Evolutionary conservation across 2,329 filamentous ascomycete genomes (phyloP).

Genomic region (Emergomyces orientalis): DNA sequence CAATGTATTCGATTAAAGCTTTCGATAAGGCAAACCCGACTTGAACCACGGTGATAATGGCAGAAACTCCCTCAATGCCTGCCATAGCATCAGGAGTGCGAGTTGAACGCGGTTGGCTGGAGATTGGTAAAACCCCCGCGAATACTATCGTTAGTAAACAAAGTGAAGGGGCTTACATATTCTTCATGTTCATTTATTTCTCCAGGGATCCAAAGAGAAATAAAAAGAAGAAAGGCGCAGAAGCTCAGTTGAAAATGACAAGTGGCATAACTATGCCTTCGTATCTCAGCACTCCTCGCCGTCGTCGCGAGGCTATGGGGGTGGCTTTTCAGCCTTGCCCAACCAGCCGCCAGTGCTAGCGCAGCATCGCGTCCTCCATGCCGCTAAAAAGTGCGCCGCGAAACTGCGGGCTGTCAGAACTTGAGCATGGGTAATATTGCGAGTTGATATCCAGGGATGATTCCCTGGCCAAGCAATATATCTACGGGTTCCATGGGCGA

Average conservation of each 20-base stretch:
- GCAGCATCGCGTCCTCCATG: neutral
- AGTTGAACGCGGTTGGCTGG: neutral
- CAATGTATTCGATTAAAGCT: constrained; percentile 14
- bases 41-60: constrained; percentile 13
- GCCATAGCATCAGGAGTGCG: constrained; percentile 4
- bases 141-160: neutral
- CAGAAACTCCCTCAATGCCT: constrained; percentile 13
- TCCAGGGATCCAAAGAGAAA: neutral
- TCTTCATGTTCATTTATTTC: neutral
- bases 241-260: neutral
- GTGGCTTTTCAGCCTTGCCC: neutral
- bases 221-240: neutral
- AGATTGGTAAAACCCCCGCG: neutral
- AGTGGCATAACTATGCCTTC: no score
- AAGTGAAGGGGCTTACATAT: neutral
- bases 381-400: neutral
- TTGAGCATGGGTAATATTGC: neutral
- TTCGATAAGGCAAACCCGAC: constrained; percentile 17
- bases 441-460: neutral
- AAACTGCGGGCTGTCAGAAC: neutral
- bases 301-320: neutral
- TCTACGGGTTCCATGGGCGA: neutral
- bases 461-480: neutral
- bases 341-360: no score
- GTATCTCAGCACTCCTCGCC: no score